Evolutionary conservation across 2,329 filamentous ascomycete species (phyloP).

Genomic region (Ilyonectria destructans): DNA sequence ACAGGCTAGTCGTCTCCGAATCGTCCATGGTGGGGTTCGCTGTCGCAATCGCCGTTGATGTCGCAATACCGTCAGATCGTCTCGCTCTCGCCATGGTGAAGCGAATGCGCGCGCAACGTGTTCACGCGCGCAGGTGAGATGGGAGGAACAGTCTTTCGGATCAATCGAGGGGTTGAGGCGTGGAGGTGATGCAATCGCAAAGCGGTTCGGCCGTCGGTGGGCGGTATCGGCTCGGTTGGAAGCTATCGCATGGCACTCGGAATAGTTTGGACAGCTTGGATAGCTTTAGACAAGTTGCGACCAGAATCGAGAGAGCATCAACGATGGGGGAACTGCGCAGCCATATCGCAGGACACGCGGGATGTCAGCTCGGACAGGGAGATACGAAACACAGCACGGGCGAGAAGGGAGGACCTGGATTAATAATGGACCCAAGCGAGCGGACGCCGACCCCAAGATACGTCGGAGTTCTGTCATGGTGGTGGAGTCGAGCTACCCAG

Average conservation of each 20-base stretch:
- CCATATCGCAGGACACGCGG: constrained; percentile 6
- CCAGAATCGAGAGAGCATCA: neutral
- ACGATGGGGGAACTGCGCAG: neutral
- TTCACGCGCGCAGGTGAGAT: neutral
- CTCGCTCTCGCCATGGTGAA: constrained; percentile 18
- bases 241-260: constrained; percentile 27
- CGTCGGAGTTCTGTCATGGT: constrained; percentile 12
- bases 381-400: constrained; percentile 1
- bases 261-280: neutral
- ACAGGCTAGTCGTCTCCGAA: constrained; percentile 59
- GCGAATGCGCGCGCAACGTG: neutral
- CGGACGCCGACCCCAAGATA: constrained; percentile 24
- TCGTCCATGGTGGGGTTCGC: constrained; percentile 28
- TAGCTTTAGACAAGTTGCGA: constrained; percentile 6
- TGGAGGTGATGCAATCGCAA: constrained; percentile 13
- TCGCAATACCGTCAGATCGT: neutral
- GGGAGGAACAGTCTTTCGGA: neutral
- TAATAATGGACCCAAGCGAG: constrained; percentile 25
- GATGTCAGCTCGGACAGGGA: neutral
- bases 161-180: neutral
- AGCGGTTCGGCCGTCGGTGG: constrained; percentile 6
- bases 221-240: constrained; percentile 6
- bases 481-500: constrained; percentile 25
- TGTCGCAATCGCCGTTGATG: constrained; percentile 10
- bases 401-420: constrained; percentile 13